Evolutionary conservation across 2,329 filamentous ascomycete species (phyloP).

Genomic region (Sporothrix pseudoabietina): DNA sequence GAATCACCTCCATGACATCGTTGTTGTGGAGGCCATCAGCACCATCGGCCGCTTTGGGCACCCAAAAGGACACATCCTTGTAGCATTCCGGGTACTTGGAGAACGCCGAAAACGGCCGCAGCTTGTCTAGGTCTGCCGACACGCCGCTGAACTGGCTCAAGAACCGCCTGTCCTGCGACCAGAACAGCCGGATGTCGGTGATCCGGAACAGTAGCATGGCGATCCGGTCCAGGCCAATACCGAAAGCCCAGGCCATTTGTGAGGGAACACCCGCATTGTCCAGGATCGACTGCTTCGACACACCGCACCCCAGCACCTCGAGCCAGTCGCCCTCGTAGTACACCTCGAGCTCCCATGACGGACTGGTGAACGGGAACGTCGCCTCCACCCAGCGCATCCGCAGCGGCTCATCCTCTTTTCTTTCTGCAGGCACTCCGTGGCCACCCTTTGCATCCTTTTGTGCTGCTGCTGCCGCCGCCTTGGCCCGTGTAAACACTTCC

Average conservation of each 20-base stretch:
- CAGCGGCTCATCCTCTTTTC: slow-evolving; percentile 67
- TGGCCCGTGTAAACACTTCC: slow-evolving; percentile 80
- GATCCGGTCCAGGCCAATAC: slow-evolving; percentile 88
- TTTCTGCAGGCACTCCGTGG: no score
- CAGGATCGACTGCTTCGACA: slow-evolving; percentile 81
- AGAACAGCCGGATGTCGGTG: slow-evolving; percentile 94
- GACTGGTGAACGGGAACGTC: slow-evolving; percentile 95
- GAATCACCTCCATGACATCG: slow-evolving; percentile 94
- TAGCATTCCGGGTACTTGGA: slow-evolving; percentile 88
- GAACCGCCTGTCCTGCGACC: slow-evolving; percentile 84
- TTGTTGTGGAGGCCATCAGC: slow-evolving; percentile 75
- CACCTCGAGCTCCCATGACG: slow-evolving; percentile 94
- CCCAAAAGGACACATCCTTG: slow-evolving; percentile 95
- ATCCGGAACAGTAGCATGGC: slow-evolving; percentile 98
- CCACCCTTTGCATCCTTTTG: slow-evolving; percentile 31
- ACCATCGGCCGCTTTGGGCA: slow-evolving; percentile 44
- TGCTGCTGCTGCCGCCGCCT: slow-evolving; percentile 58
- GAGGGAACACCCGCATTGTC: slow-evolving; percentile 73
- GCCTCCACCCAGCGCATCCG: slow-evolving; percentile 93
- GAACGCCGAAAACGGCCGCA: slow-evolving; percentile 77
- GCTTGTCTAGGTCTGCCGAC: slow-evolving; percentile 50
- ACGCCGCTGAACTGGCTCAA: slow-evolving; percentile 77
- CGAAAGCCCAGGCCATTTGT: slow-evolving; percentile 92
- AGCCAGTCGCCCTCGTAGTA: slow-evolving; percentile 95
- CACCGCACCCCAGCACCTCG: slow-evolving; percentile 89